These are phyloP conservation scores for Schizothecium vesticola DNA, from an alignment of 495 filamentous ascomycete genomes.

Conservation along the genomic window DNA sequence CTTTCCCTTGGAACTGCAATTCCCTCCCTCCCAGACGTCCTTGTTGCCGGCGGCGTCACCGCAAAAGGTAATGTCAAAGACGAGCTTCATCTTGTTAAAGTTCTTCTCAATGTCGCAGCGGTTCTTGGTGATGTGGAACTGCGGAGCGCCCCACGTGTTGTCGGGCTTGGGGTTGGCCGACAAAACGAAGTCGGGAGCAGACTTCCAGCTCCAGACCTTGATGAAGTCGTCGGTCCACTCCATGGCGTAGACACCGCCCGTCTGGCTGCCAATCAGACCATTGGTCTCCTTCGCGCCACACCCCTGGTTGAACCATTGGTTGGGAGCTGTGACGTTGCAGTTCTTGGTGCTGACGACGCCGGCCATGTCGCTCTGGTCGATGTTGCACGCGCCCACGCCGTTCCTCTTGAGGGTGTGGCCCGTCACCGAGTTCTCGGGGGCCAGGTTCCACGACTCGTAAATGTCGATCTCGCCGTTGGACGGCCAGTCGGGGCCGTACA, in stretches of 20 bases:
- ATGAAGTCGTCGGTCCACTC: constrained; percentile 62
- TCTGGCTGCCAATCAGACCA: constrained; percentile 56
- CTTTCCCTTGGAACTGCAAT: constrained; percentile 9
- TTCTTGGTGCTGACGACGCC: constrained; percentile 45
- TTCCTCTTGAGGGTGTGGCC: constrained; percentile 62
- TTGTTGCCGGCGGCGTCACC: constrained; percentile 37
- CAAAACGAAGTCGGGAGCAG: constrained; percentile 38
- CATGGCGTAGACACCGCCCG: constrained; percentile 68
- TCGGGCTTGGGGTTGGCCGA: constrained; percentile 54
- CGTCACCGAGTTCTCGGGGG: constrained; percentile 59
- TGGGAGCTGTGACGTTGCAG: constrained; percentile 45
- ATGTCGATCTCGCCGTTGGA: constrained; percentile 80
- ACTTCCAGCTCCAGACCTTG: constrained; percentile 70
- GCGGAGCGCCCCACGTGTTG: constrained; percentile 59
- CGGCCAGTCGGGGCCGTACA: constrained; percentile 72
- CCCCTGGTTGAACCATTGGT: constrained; percentile 17
- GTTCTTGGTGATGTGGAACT: constrained; percentile 42
- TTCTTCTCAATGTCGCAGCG: constrained; percentile 40
- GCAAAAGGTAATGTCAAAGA: constrained; percentile 48
- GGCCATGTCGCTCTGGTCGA: constrained; percentile 43
- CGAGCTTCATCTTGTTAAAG: constrained; percentile 43
- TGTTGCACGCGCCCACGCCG: constrained; percentile 51
- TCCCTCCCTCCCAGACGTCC: constrained; percentile 23
- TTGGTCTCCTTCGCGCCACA: constrained; percentile 39
- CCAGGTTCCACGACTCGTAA: constrained; percentile 74